Evolutionary conservation across 192 early-diverging fungal species (phyloP), one percentile per base, ranked within the genome.

Genomic region (Podila horticola): DNA sequence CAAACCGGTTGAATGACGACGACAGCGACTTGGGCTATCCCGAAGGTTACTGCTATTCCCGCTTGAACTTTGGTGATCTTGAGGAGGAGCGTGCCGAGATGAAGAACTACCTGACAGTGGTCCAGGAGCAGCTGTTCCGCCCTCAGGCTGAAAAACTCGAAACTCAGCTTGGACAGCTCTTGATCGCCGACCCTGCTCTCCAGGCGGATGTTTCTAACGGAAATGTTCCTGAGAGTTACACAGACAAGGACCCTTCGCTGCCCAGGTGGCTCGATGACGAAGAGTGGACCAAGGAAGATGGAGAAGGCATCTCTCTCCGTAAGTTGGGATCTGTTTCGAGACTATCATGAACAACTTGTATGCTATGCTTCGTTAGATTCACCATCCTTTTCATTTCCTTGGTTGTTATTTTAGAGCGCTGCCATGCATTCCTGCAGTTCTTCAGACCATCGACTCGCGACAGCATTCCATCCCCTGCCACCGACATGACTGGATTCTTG

Each of bases 31-130:
- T 60, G 29, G 66, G 57, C 17, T 64, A 74, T 26, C 83, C 82
- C 30, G 81, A 84, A 19, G 89, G 86, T 0, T 88, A 85, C 71
- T 65, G 87, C 41, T 90, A 90, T 62, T 76, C 75, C n/a, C 61
- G 73, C 2, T 76, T 85, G 12, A 77, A 84, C 52, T 88, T 74
- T 67, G 67, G 83, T 13, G 69, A 82, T 13, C 48, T 88, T 29
- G 86, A 86, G 48, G 73, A 59, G 0, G 84, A 90, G 58, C 75
- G 89, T 2, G 57, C 63, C 2, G 85, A 77, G 34, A 84, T 90
- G 67, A 69, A 75, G 58, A 66, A 76, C 6, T 90, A 90, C 55
- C 59, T 90, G 51, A 48, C 81, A 8, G 57, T 84, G 1, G 83
- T 88, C 24, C 87, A 90, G 48, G 66, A 84, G 26, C 69, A 79